phyloP scores from a whole-genome alignment of 2,329 filamentous ascomycete genomes.

The Aureobasidium sp. region DNA sequence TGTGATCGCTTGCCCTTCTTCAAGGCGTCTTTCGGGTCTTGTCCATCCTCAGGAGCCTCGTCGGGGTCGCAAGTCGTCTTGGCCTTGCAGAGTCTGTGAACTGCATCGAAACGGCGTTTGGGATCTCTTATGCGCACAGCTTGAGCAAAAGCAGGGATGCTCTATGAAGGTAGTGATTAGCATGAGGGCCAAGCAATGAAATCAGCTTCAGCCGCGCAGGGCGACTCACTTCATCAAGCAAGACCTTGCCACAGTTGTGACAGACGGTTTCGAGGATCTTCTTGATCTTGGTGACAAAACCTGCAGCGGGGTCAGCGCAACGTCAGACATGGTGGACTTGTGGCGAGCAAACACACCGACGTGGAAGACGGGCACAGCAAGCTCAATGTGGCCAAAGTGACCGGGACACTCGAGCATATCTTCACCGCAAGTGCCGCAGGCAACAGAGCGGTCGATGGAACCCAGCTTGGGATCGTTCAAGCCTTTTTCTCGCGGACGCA shows the following conservation, averaged over 20 bases:
- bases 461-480: slow-evolving; percentile 94
- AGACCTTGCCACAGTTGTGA: slow-evolving; percentile 96
- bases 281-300: slow-evolving; percentile 98
- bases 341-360: slow-evolving; percentile 46
- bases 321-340: not conserved
- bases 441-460: slow-evolving; percentile 91
- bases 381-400: slow-evolving; percentile 97
- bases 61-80: slow-evolving; percentile 80
- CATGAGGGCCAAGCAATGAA: slow-evolving; percentile 26
- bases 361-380: slow-evolving; percentile 93
- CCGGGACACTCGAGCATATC: slow-evolving; percentile 93
- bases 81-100: slow-evolving; percentile 88
- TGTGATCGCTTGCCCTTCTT: slow-evolving; percentile 50
- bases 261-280: slow-evolving; percentile 98
- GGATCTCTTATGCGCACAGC: slow-evolving; percentile 83
- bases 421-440: slow-evolving; percentile 94
- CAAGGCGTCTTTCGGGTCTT: slow-evolving; percentile 49
- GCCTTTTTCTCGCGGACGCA: slow-evolving; percentile 82
- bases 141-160: slow-evolving; percentile 72
- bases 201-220: slow-evolving; percentile 32
- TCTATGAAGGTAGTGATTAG: slow-evolving; percentile 47
- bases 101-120: slow-evolving; percentile 86
- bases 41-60: slow-evolving; percentile 57
- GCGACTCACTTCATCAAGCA: slow-evolving; percentile 95
- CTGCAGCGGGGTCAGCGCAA: slow-evolving; percentile 43